Conservation (phyloP, 1,284 basidiomycete genomes). For the Melanopsichium pennsylvanicum region DNA sequence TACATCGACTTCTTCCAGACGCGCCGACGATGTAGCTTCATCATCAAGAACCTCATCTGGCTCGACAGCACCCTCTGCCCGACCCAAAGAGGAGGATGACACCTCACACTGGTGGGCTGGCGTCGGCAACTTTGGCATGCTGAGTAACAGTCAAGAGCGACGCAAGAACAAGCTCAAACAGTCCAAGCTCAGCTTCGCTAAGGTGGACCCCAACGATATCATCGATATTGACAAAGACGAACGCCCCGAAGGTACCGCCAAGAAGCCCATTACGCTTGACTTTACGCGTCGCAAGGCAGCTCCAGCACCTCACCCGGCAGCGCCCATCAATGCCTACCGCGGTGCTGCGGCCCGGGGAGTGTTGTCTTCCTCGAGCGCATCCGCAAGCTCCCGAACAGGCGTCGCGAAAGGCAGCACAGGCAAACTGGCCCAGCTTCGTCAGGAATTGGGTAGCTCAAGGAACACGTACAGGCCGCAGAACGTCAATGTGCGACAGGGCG, state of each 20-base stretch:
- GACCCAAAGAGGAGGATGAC: conserved; percentile 12
- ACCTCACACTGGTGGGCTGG: conserved; percentile 46
- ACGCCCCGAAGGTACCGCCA: not conserved
- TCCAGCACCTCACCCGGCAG: conserved; percentile 19
- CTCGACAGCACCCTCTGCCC: not conserved
- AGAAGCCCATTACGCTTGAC: conserved; percentile 41
- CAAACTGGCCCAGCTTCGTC: conserved; percentile 49
- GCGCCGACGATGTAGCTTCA: not conserved
- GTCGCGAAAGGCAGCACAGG: conserved; percentile 30
- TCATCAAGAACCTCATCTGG: not conserved
- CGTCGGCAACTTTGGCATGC: conserved; percentile 31
- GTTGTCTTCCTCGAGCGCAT: conserved; percentile 9
- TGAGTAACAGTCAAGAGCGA: conserved; percentile 33
- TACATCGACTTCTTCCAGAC: conserved; percentile 3
- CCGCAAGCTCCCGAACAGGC: conserved; percentile 12
- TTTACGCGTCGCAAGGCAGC: conserved; percentile 29
- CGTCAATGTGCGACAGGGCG: conserved; percentile 31
- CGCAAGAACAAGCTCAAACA: conserved; percentile 46
- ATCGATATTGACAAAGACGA: conserved; percentile 46
- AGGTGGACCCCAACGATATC: conserved; percentile 33
- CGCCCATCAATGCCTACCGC: conserved; percentile 48
- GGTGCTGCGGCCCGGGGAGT: conserved; percentile 26
- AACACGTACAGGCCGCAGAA: conserved; percentile 39
- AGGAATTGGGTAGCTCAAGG: conserved; percentile 45
- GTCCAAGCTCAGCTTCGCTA: conserved; percentile 50